Evolutionary conservation across 768 basidiomycete genomes (phyloP).

Genomic region (Suillus bovinus): DNA sequence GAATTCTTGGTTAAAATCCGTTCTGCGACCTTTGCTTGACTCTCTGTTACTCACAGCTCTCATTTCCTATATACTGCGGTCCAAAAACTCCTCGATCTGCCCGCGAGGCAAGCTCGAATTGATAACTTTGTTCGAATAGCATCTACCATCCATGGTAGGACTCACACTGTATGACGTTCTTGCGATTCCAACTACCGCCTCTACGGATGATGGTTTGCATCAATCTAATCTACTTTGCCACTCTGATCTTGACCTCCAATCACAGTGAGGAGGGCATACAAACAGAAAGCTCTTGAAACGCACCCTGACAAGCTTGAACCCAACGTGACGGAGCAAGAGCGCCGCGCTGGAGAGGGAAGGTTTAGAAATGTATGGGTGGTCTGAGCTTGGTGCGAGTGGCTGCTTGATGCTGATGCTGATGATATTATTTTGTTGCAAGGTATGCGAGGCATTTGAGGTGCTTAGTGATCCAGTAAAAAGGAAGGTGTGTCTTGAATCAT

Average conservation of each 20-base stretch:
- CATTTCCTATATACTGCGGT: background rate
- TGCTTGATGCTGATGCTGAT: constrained; percentile 20
- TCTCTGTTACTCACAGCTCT: background rate
- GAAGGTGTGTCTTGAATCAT: constrained; percentile 40
- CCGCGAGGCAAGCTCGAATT: constrained; percentile 3
- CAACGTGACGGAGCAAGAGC: constrained; percentile 49
- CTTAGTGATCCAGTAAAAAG: constrained; percentile 57
- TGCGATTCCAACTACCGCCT: constrained; percentile 44
- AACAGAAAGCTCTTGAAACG: constrained; percentile 65
- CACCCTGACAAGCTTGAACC: constrained; percentile 73
- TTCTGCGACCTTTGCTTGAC: background rate
- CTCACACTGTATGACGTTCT: constrained; percentile 44
- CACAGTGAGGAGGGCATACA: constrained; percentile 67
- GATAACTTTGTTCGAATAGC: background rate
- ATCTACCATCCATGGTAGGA: constrained; percentile 30
- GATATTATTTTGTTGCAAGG: constrained; percentile 36
- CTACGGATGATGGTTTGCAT: constrained; percentile 52
- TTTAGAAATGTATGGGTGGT: constrained; percentile 56
- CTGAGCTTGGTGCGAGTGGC: constrained; percentile 23
- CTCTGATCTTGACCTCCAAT: constrained; percentile 1
- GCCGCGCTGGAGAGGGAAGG: constrained; percentile 51
- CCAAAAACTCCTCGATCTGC: background rate
- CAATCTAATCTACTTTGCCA: background rate
- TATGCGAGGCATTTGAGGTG: constrained; percentile 62
- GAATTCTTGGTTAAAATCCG: background rate